phyloP scores from a whole-genome alignment of 2,329 filamentous ascomycete species.

The Aspergillus ochraceus region DNA sequence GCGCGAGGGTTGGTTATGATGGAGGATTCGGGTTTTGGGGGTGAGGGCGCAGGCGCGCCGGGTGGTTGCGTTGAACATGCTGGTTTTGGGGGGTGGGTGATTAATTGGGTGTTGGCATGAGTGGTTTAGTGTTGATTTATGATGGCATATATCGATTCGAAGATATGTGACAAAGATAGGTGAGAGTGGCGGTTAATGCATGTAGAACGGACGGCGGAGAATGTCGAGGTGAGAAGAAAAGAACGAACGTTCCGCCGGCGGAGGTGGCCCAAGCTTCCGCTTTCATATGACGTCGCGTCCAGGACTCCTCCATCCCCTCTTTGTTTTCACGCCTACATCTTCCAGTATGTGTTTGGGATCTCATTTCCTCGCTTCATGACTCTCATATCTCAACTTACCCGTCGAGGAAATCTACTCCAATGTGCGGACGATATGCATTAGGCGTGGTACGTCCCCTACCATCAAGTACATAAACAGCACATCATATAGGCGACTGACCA shows the following conservation, averaged over 20 bases:
- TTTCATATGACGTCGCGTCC: background rate
- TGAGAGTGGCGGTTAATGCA: background rate
- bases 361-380: background rate
- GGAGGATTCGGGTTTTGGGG: conserved; percentile 14
- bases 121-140: background rate
- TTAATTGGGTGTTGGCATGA: background rate
- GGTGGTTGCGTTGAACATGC: conserved; percentile 29
- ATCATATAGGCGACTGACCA: conserved; percentile 8
- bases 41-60: conserved; percentile 30
- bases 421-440: conserved; percentile 70
- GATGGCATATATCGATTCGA: background rate
- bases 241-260: background rate
- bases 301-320: background rate
- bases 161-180: background rate
- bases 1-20: conserved; percentile 16
- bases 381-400: background rate
- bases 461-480: background rate
- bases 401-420: conserved; percentile 33
- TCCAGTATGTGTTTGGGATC: background rate
- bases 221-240: background rate
- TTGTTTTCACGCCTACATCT: background rate
- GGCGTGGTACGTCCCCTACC: conserved; percentile 50
- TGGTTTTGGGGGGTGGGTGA: background rate
- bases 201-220: background rate
- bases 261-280: background rate